Conservation (phyloP, 2,329 filamentous ascomycete species). For the Nemania sp. region DNA sequence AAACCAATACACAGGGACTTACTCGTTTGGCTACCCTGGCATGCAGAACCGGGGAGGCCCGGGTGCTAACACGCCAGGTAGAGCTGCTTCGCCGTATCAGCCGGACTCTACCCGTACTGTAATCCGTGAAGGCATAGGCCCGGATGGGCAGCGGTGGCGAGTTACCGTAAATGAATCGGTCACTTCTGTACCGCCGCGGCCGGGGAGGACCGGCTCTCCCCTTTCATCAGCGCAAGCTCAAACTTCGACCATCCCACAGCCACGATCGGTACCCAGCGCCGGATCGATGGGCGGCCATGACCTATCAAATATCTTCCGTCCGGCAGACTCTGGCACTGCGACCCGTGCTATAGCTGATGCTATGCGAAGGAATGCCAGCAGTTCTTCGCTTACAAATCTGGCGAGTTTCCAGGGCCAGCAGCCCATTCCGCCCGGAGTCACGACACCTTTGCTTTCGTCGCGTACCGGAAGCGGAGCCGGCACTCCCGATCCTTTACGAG, state of each 20-base stretch:
- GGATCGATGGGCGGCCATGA: constrained; percentile 47
- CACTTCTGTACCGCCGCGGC: constrained; percentile 20
- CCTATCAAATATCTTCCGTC: constrained; percentile 50
- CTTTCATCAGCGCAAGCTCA: constrained; percentile 28
- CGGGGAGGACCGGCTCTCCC: constrained; percentile 32
- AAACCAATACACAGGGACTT: constrained; percentile 47
- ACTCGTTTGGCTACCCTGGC: constrained; percentile 45
- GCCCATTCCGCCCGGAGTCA: constrained; percentile 47
- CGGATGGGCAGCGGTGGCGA: constrained; percentile 56
- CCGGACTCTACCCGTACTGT: constrained; percentile 47
- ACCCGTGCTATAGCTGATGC: constrained; percentile 49
- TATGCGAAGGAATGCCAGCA: constrained; percentile 56
- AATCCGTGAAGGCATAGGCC: constrained; percentile 52
- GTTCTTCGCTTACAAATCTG: constrained; percentile 46
- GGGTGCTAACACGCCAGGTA: constrained; percentile 34
- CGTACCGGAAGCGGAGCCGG: constrained; percentile 50
- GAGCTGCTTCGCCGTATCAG: constrained; percentile 39
- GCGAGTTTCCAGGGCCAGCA: constrained; percentile 40
- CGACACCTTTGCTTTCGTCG: constrained; percentile 47
- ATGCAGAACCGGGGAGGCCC: constrained; percentile 42
- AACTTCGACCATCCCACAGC: constrained; percentile 23
- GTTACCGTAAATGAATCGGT: constrained; percentile 54
- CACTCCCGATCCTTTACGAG: constrained; percentile 50
- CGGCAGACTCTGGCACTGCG: constrained; percentile 50
- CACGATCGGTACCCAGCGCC: constrained; percentile 34